Conservation (phyloP, 176 grass and related monocot genomes). For the Alopecurus myosuroides region DNA sequence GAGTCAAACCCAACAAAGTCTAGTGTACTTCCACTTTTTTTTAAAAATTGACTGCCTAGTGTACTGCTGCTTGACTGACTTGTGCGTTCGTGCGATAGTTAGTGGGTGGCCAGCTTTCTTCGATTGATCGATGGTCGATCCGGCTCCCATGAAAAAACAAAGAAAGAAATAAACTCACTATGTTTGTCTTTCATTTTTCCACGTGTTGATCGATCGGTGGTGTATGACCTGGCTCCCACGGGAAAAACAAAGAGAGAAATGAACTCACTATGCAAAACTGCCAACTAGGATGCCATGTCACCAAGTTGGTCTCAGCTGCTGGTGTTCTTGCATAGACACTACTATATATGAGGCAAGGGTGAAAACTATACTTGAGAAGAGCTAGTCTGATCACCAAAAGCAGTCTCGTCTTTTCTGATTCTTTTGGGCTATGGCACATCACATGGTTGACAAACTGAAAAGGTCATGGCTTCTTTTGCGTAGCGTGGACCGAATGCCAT, state of each 20-base stretch:
- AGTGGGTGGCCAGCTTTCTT: not conserved
- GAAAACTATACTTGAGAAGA: not conserved
- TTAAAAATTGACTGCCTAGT: not conserved
- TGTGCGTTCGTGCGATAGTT: not conserved
- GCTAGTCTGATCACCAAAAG: not conserved
- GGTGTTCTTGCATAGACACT: not conserved
- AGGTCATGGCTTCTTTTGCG: not conserved
- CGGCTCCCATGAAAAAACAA: not conserved
- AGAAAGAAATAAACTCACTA: not conserved
- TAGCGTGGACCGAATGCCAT: not conserved
- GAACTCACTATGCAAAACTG: not conserved
- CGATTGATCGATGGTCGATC: not conserved
- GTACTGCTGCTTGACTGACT: not conserved
- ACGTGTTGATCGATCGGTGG: not conserved
- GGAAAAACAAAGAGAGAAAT: not conserved
- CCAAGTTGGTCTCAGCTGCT: not conserved
- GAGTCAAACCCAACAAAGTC: constrained; percentile 11
- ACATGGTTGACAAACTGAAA: not conserved
- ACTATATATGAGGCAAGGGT: no score
- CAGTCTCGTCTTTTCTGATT: not conserved
- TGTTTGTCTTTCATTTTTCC: not conserved
- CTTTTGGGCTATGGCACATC: not conserved
- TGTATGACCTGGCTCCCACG: not conserved
- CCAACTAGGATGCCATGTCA: not conserved
- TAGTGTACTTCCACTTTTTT: not conserved